A percentile compares a stretch with the other conserved stretches of the same genome.
phyloP scores from a whole-genome alignment of 805 yeast species.

The Candida krabiensis region DNA sequence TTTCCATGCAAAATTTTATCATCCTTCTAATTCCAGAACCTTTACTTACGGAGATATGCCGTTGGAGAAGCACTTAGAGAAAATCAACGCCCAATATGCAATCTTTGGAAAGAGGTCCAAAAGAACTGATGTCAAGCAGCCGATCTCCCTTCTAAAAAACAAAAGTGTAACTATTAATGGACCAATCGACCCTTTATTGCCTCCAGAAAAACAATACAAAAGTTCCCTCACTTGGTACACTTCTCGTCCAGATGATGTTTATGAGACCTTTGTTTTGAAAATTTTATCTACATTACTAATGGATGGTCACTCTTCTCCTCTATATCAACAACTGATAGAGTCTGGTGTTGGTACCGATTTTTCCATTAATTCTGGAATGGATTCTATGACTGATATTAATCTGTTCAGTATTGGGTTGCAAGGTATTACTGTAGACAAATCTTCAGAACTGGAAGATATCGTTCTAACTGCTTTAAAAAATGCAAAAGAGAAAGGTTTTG shows the following conservation, averaged over 20 bases:
- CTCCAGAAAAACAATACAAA: conserved; percentile 68
- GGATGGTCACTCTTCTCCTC: conserved; percentile 91
- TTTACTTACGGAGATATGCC: conserved; percentile 86
- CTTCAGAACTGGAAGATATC: conserved; percentile 47
- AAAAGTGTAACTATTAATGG: conserved; percentile 51
- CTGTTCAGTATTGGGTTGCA: conserved; percentile 84
- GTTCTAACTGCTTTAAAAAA: conserved; percentile 49
- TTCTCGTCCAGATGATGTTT: conserved; percentile 68
- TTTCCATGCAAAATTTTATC: conserved; percentile 76
- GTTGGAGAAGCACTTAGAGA: conserved; percentile 56
- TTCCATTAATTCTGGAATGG: conserved; percentile 84
- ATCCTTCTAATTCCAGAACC: conserved; percentile 85
- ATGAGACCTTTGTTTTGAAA: conserved; percentile 71
- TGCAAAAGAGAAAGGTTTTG: conserved; percentile 46
- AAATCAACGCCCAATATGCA: conserved; percentile 50
- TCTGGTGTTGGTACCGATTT: conserved; percentile 83
- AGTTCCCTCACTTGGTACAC: conserved; percentile 86
- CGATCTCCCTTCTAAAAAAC: conserved; percentile 43
- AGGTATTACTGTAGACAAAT: conserved; percentile 55
- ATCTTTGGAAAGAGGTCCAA: conserved; percentile 51
- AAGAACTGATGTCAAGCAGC: conserved; percentile 38
- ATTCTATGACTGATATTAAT: conserved; percentile 72
- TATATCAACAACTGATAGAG: conserved; percentile 86
- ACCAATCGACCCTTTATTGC: conserved; percentile 78
- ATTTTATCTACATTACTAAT: conserved; percentile 68